These are phyloP conservation scores for Diaporthe ampelina DNA, from an alignment of 2,329 filamentous ascomycete genomes.

Conservation along the genomic window DNA sequence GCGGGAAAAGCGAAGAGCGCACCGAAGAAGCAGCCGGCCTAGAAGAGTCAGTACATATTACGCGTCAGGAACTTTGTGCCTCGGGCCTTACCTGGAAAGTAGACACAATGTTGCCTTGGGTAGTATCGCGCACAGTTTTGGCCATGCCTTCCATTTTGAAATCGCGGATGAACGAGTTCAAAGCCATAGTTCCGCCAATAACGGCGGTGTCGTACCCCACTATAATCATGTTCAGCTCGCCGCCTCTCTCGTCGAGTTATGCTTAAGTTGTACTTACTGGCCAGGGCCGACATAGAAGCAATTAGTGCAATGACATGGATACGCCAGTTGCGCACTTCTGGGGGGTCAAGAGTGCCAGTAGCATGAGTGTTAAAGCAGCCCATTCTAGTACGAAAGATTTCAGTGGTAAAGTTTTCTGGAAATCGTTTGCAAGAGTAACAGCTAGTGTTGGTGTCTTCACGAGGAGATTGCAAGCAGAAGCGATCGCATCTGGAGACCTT, in stretches of 20 bases:
- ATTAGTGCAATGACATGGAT: conserved; percentile 24
- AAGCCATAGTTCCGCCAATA: conserved; percentile 75
- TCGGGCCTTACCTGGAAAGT: conserved; percentile 40
- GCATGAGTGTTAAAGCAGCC: conserved; percentile 27
- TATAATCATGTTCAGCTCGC: conserved; percentile 54
- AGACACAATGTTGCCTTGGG: conserved; percentile 47
- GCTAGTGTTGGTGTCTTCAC: neutral
- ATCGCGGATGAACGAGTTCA: conserved; percentile 66
- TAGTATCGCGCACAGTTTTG: conserved; percentile 37
- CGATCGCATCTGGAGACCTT: neutral
- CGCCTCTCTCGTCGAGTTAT: no score
- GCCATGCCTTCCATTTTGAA: conserved; percentile 50
- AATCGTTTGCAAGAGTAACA: neutral
- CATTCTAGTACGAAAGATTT: conserved; percentile 8
- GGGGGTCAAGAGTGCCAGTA: conserved; percentile 13
- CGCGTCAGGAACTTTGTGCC: neutral
- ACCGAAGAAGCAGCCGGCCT: conserved; percentile 46
- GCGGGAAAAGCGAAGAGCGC: conserved; percentile 45
- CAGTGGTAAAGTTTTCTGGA: neutral
- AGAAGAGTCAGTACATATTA: neutral
- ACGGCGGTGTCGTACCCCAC: conserved; percentile 76
- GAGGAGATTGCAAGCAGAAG: neutral
- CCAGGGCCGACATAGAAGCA: conserved; percentile 26
- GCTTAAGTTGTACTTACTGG: conserved; percentile 6
- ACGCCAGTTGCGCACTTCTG: conserved; percentile 20